A percentile compares a stretch with the other conserved stretches of the same genome.
Evolutionary conservation across 495 filamentous ascomycete genomes (phyloP).

Genomic region (Xylona heveae): DNA sequence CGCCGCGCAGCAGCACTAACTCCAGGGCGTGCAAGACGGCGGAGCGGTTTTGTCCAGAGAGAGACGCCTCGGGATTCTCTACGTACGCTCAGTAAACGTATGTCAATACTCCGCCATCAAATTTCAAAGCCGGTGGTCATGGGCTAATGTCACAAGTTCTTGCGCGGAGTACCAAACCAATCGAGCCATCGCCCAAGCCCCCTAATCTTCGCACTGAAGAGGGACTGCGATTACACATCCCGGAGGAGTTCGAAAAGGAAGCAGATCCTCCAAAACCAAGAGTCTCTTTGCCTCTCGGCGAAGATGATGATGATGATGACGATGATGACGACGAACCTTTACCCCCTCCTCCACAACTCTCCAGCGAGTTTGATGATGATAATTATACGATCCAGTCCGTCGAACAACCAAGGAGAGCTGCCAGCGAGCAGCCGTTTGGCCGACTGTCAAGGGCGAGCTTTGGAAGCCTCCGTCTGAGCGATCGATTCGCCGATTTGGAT

Average conservation of each 20-base stretch:
- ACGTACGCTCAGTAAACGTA: constrained; percentile 39
- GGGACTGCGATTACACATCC: constrained; percentile 12
- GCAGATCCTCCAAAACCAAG: constrained; percentile 39
- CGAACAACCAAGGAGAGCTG: constrained; percentile 42
- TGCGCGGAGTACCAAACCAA: constrained; percentile 32
- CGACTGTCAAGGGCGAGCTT: constrained; percentile 32
- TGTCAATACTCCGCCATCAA: constrained; percentile 3
- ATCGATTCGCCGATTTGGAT: constrained; percentile 30
- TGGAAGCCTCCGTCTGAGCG: constrained; percentile 37
- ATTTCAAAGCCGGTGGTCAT: background rate
- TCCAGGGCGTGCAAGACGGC: constrained; percentile 41
- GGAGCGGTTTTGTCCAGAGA: constrained; percentile 42
- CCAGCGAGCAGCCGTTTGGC: constrained; percentile 26
- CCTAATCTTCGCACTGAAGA: constrained; percentile 8
- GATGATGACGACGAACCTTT: constrained; percentile 30
- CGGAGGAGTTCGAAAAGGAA: constrained; percentile 40
- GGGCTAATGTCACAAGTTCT: constrained; percentile 17
- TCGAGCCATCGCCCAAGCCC: constrained; percentile 34
- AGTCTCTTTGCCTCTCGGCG: constrained; percentile 48
- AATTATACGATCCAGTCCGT: constrained; percentile 46
- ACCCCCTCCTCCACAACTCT: constrained; percentile 35
- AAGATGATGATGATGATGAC: constrained; percentile 28
- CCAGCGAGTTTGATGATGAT: constrained; percentile 40
- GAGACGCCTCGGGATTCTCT: constrained; percentile 59
- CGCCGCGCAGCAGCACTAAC: constrained; percentile 54